Percentiles rank a stretch among this genome's conserved stretches.
Conservation (phyloP, 768 basidiomycete genomes). For the Chalciporus sphaerocephalus region DNA sequence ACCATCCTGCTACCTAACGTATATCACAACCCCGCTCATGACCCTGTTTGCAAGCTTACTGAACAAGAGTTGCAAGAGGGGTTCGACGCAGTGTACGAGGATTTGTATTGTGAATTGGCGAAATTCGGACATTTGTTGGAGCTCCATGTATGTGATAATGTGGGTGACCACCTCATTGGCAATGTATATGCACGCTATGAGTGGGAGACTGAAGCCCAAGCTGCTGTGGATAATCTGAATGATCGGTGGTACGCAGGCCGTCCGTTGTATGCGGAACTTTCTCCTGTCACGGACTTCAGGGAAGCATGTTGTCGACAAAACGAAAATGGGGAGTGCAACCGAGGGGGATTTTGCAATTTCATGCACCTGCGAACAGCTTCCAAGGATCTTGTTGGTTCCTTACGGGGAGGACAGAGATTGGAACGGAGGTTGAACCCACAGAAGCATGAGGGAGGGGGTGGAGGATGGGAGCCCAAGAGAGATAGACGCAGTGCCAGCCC, state of each 20-base stretch:
- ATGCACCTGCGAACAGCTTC: conserved; percentile 93
- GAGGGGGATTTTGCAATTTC: conserved; percentile 98
- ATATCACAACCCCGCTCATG: conserved; percentile 96
- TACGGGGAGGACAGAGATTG: conserved; percentile 78
- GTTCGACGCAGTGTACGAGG: conserved; percentile 92
- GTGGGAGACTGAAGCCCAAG: conserved; percentile 96
- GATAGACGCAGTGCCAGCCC: conserved; percentile 77
- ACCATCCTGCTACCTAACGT: conserved; percentile 96
- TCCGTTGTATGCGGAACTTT: conserved; percentile 94
- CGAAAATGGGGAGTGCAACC: conserved; percentile 96
- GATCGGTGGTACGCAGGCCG: conserved; percentile 98
- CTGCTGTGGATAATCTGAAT: conserved; percentile 89
- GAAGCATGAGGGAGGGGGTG: conserved; percentile 60
- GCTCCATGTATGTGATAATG: conserved; percentile 98
- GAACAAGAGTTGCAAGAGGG: conserved; percentile 88
- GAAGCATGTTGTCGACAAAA: conserved; percentile 99
- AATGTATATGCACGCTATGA: conserved; percentile 98
- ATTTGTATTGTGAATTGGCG: conserved; percentile 88
- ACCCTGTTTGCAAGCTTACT: conserved; percentile 81
- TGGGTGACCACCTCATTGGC: conserved; percentile 97
- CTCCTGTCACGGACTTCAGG: conserved; percentile 97
- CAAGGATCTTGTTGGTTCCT: conserved; percentile 71
- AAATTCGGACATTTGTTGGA: conserved; percentile 96
- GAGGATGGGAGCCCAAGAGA: conserved; percentile 83
- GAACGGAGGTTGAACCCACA: conserved; percentile 73